phyloP scores from a whole-genome alignment of 139 green algal species.

The Chloropicon primus region DNA sequence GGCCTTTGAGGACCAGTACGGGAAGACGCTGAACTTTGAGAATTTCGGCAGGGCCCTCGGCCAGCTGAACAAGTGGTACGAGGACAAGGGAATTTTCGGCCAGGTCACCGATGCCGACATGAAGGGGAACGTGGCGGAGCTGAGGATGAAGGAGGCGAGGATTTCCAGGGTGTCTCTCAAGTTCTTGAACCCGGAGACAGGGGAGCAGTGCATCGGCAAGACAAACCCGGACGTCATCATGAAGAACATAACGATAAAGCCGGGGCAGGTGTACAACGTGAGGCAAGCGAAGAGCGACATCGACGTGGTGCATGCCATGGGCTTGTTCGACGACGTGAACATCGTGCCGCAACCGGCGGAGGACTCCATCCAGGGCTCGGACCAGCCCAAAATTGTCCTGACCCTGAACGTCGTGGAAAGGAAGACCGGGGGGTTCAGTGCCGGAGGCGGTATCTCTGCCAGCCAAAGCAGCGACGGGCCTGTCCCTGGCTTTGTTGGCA shows the following conservation, averaged over 20 bases:
- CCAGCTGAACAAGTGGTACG: slow-evolving; percentile 76
- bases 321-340: slow-evolving; percentile 89
- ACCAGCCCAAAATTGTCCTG: slow-evolving; percentile 62
- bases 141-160: slow-evolving; percentile 52
- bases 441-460: slow-evolving; percentile 62
- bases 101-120: slow-evolving; percentile 60
- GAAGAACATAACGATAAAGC: slow-evolving; percentile 56
- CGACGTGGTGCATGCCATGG: slow-evolving; percentile 76
- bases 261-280: slow-evolving; percentile 65
- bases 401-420: slow-evolving; percentile 71
- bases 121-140: slow-evolving; percentile 22
- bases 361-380: slow-evolving; percentile 31
- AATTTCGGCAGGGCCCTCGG: slow-evolving; percentile 43
- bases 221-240: slow-evolving; percentile 64
- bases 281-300: slow-evolving; percentile 63
- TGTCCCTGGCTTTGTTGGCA: slow-evolving; percentile 68
- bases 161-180: slow-evolving; percentile 51
- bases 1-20: slow-evolving; percentile 61
- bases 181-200: slow-evolving; percentile 61
- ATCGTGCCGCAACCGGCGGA: slow-evolving; percentile 67
- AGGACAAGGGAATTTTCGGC: slow-evolving; percentile 63
- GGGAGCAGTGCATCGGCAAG: slow-evolving; percentile 29
- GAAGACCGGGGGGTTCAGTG: slow-evolving; percentile 70
- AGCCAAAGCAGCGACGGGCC: slow-evolving; percentile 35
- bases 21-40: slow-evolving; percentile 63